phyloP scores from a whole-genome alignment of 768 basidiomycete species.

The Dioszegia crocea region DNA sequence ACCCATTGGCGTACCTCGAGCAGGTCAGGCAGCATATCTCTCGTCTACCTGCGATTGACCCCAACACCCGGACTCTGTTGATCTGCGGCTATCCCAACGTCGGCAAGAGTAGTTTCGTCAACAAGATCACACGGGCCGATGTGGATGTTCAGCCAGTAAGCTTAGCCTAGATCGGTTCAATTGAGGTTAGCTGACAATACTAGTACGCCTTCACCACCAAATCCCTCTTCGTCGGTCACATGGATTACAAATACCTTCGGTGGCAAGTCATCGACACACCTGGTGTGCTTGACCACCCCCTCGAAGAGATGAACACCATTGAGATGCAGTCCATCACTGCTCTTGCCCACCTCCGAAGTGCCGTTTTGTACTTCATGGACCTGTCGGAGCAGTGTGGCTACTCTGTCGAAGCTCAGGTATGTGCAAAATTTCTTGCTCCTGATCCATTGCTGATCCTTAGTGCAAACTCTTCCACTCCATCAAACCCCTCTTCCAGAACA shows the following conservation, averaged over 20 bases:
- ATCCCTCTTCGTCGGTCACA: conserved; percentile 94
- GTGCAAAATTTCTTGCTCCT: conserved; percentile 23
- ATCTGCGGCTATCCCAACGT: conserved; percentile 99
- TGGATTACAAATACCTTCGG: conserved; percentile 97
- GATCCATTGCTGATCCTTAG: conserved; percentile 52
- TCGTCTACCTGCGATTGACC: conserved; percentile 95
- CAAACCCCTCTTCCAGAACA: conserved; percentile 90
- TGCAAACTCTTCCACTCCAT: conserved; percentile 99
- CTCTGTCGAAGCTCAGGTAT: conserved; percentile 87
- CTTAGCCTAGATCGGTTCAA: background rate
- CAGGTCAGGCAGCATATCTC: conserved; percentile 99
- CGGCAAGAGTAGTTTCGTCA: conserved; percentile 98
- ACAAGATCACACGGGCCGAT: conserved; percentile 98
- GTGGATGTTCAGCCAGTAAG: conserved; percentile 88
- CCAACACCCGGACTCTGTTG: conserved; percentile 92
- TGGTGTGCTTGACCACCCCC: conserved; percentile 92
- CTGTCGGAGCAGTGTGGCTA: conserved; percentile 98
- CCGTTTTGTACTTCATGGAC: conserved; percentile 98
- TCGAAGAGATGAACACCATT: conserved; percentile 99
- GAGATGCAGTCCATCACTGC: conserved; percentile 99
- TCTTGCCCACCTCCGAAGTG: conserved; percentile 88
- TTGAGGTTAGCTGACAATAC: conserved; percentile 7
- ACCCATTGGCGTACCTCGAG: conserved; percentile 95
- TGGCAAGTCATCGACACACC: conserved; percentile 99
- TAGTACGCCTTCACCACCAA: conserved; percentile 96